Evolutionary conservation across 2,329 filamentous ascomycete genomes (phyloP).

Genomic region (Verticillium longisporum): DNA sequence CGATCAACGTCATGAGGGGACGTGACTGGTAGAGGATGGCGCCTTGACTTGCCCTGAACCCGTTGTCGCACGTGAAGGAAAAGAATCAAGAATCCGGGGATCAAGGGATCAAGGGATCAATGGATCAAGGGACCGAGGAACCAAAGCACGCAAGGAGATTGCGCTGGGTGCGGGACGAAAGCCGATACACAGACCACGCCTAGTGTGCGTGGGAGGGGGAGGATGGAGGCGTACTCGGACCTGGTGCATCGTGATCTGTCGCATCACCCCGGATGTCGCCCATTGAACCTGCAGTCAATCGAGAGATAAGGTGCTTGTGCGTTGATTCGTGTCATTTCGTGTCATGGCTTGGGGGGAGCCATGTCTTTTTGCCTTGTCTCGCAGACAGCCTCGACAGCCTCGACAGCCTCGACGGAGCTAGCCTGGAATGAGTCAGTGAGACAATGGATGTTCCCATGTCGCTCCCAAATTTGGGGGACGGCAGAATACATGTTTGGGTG

Average conservation of each 20-base stretch:
- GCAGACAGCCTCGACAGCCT: neutral
- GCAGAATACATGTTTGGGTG: no score
- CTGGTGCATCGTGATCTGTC: neutral
- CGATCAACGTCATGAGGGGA: neutral
- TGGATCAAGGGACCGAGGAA: neutral
- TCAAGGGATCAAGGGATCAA: neutral
- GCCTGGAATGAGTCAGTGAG: neutral
- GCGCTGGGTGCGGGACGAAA: neutral
- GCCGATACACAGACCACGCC: neutral
- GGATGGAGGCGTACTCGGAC: neutral
- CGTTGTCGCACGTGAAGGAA: neutral
- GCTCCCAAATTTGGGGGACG: neutral
- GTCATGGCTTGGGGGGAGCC: neutral
- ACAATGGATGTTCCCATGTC: neutral
- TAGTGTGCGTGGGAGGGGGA: neutral
- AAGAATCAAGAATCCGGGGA: neutral
- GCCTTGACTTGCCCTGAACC: neutral
- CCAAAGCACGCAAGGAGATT: neutral
- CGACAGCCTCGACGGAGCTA: neutral
- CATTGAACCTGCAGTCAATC: neutral
- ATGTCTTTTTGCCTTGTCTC: neutral
- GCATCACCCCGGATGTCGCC: neutral
- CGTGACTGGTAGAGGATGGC: neutral
- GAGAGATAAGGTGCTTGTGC: no score
- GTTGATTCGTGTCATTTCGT: no score